These are phyloP conservation scores for Escovopsis sp. DNA, from an alignment of 2,329 filamentous ascomycete genomes.

Conservation along the genomic window DNA sequence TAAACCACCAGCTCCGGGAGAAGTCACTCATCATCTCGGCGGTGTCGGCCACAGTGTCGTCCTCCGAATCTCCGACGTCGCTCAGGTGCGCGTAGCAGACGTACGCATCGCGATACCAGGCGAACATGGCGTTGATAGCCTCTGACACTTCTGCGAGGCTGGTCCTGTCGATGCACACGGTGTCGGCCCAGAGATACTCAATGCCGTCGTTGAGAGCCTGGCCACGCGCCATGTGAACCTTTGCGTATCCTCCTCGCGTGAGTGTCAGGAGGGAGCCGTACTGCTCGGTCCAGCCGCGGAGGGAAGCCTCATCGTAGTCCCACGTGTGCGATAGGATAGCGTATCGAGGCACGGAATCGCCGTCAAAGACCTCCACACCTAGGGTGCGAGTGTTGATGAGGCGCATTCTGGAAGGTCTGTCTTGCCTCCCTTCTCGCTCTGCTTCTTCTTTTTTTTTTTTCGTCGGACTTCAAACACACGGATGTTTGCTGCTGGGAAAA, in stretches of 20 bases:
- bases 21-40: not conserved
- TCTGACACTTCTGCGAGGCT: conserved; percentile 5
- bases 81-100: conserved; percentile 13
- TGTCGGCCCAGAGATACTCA: conserved; percentile 16
- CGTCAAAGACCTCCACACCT: conserved; percentile 8
- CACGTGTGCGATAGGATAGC: conserved; percentile 14
- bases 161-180: conserved; percentile 12
- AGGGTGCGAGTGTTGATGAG: conserved; percentile 12
- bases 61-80: conserved; percentile 6
- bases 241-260: conserved; percentile 6
- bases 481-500: too few species aligned
- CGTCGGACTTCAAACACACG: not conserved
- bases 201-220: conserved; percentile 6
- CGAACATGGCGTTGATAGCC: conserved; percentile 3
- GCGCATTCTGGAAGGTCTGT: conserved; percentile 6
- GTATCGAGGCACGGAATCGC: conserved; percentile 9
- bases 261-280: not conserved
- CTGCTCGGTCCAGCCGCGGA: conserved; percentile 7
- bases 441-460: not conserved
- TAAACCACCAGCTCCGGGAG: conserved; percentile 7
- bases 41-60: not conserved
- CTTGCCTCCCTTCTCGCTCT: not conserved
- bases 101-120: conserved; percentile 11
- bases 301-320: conserved; percentile 9
- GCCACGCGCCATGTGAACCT: conserved; percentile 6